Evolutionary conservation across 1,284 basidiomycete genomes (phyloP), one percentile per base, ranked within the genome.

Genomic region (Marasmius fiardii): DNA sequence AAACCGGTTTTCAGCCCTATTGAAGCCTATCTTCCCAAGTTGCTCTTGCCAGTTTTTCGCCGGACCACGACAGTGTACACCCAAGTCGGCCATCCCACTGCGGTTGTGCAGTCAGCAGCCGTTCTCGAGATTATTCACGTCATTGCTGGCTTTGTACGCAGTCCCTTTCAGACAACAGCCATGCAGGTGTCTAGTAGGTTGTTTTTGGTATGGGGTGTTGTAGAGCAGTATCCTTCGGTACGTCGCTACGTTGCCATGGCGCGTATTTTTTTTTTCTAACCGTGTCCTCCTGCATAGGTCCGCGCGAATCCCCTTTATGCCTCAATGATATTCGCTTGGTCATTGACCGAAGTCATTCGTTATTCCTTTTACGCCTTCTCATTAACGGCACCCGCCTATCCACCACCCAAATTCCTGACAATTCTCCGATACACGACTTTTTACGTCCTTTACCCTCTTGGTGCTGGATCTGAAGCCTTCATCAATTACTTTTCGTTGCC

Each of bases 281-380:
- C 44, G 37, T 2, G 8, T 33, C 53, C 21, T 60, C 56, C 52
- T 59, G 62, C 48, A 12, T 66, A 89, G 90, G 85, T 86, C 16
- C 88, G 85, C 60, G 70, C 77, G 4, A 89, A 85, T 67, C 92
- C 96, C 2, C 73, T 94, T 33, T 98, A 92, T 75, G 84, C 92
- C 2, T 87, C 88, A 51, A 96, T 98, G 93, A 82, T 98, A 53
- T 74, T 97, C 60, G 93, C 96, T 0, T 99, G 96, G 96, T 88
- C 91, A 1, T 64, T 90, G 56, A 94, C 95, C 41, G 96, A 99
- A 71, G 83, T 94, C 53, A 86, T 97, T 59, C 92, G 96, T 26
- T 99, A 99, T 73, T 73, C 86, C 7, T 97, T 91, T 77, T 99
- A 99, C 74, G 87, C 90, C 3, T 78, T 80, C 65, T 78, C 78